Percentiles rank a stretch among this genome's conserved stretches.
Evolutionary conservation across 2,329 filamentous ascomycete species (phyloP).

Genomic region (Colletotrichum lindemuthianum): DNA sequence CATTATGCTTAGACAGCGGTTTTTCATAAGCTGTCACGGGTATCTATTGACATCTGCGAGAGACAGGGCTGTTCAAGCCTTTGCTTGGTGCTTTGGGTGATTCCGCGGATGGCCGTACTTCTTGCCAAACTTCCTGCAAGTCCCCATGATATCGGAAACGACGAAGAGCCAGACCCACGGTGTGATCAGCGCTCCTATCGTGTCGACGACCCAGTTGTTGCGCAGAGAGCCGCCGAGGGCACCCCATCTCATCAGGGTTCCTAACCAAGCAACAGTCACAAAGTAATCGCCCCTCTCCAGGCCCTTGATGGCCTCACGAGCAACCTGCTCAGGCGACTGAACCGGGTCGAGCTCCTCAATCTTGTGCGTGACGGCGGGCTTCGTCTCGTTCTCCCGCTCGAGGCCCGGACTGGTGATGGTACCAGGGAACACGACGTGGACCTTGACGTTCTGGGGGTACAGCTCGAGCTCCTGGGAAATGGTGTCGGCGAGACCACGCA

Average conservation of each 20-base stretch:
- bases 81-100: conserved; percentile 47
- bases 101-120: conserved; percentile 67
- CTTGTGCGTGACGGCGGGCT: conserved; percentile 81
- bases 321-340: conserved; percentile 83
- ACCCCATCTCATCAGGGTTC: conserved; percentile 74
- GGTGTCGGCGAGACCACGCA: conserved; percentile 84
- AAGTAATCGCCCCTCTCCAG: conserved; percentile 85
- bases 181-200: conserved; percentile 60
- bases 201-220: conserved; percentile 70
- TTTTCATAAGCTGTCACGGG: conserved; percentile 6
- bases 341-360: conserved; percentile 86
- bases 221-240: conserved; percentile 64
- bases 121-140: conserved; percentile 66
- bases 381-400: conserved; percentile 78
- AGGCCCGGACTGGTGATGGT: conserved; percentile 83
- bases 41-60: conserved; percentile 3
- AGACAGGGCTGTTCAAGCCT: neutral
- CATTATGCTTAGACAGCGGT: neutral
- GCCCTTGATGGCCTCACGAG: conserved; percentile 73
- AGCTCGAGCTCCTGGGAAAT: conserved; percentile 85
- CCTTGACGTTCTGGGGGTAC: conserved; percentile 84
- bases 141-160: conserved; percentile 64
- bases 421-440: conserved; percentile 86
- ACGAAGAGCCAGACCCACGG: conserved; percentile 68
- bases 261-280: conserved; percentile 79